Evolutionary conservation across 1,284 basidiomycete genomes (phyloP).

Genomic region (Papiliotrema fonsecae): DNA sequence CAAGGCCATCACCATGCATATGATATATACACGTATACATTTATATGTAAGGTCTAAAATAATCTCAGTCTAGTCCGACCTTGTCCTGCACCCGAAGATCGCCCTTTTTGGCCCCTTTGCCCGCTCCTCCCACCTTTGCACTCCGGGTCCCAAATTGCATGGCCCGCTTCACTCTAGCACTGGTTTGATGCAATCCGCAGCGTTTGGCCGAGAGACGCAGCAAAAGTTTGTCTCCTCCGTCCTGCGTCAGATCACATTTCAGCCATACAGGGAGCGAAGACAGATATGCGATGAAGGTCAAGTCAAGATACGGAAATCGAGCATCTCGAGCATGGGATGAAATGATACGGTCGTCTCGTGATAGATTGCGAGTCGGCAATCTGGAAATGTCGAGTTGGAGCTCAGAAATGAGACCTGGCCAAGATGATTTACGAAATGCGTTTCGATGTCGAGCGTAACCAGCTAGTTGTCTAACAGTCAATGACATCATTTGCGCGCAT

Average conservation of each 20-base stretch:
- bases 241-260: constrained; percentile 69
- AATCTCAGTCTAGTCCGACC: too few relatives aligned
- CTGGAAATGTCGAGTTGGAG: constrained; percentile 89
- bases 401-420: constrained; percentile 73
- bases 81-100: neutral
- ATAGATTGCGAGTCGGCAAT: constrained; percentile 83
- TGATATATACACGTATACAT: too few relatives aligned
- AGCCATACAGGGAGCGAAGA: constrained; percentile 67
- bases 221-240: constrained; percentile 81
- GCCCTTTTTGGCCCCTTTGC: constrained; percentile 14
- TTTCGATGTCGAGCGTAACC: constrained; percentile 88
- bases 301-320: constrained; percentile 81
- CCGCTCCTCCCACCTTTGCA: constrained; percentile 65
- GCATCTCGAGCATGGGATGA: constrained; percentile 85
- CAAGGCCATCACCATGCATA: too few relatives aligned
- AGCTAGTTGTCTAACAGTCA: constrained; percentile 70
- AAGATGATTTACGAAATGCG: constrained; percentile 63
- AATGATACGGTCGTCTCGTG: constrained; percentile 87
- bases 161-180: constrained; percentile 74
- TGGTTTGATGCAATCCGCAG: constrained; percentile 65
- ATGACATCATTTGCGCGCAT: too few relatives aligned
- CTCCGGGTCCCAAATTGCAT: constrained; percentile 97
- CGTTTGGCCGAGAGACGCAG: constrained; percentile 65
- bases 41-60: too few relatives aligned
- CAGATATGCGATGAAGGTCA: constrained; percentile 68